phyloP scores from a whole-genome alignment of 2,329 filamentous ascomycete genomes.

The Knufia petricola region DNA sequence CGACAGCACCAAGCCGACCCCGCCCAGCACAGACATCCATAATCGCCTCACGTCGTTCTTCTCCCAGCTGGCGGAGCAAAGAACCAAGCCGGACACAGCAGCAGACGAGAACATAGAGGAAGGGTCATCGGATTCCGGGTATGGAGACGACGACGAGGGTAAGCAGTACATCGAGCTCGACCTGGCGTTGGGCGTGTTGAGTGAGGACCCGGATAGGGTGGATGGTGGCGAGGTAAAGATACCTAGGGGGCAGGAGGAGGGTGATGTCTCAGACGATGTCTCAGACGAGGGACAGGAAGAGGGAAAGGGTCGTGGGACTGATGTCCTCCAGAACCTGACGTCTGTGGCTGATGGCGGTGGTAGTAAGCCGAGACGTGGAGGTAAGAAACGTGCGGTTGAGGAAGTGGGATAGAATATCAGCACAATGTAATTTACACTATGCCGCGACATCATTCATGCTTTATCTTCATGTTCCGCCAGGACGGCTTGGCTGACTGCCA shows the following conservation, averaged over 20 bases:
- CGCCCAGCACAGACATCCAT: background rate
- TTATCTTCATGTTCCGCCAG: too few relatives aligned
- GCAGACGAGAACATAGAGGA: background rate
- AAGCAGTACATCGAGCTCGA: constrained; percentile 38
- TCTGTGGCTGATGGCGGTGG: background rate
- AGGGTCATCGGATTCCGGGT: background rate
- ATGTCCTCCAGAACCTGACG: constrained; percentile 11
- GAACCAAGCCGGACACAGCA: background rate
- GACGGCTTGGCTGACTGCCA: too few relatives aligned
- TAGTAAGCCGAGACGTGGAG: constrained; percentile 1
- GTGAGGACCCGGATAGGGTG: constrained; percentile 26
- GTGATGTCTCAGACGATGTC: background rate
- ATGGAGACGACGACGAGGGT: constrained; percentile 12
- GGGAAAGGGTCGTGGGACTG: constrained; percentile 1
- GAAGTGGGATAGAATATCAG: constrained; percentile 17
- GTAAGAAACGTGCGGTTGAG: constrained; percentile 17
- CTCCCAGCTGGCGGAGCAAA: constrained; percentile 2
- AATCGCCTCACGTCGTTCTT: constrained; percentile 1
- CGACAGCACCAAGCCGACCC: background rate
- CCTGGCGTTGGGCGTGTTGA: constrained; percentile 36
- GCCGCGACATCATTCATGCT: too few relatives aligned
- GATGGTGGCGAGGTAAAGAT: constrained; percentile 7
- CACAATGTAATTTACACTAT: too few relatives aligned
- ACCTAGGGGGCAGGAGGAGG: background rate
- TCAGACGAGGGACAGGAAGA: constrained; percentile 6